phyloP scores from a whole-genome alignment of 2,329 filamentous ascomycete species.

The Diaporthe citriasiana region DNA sequence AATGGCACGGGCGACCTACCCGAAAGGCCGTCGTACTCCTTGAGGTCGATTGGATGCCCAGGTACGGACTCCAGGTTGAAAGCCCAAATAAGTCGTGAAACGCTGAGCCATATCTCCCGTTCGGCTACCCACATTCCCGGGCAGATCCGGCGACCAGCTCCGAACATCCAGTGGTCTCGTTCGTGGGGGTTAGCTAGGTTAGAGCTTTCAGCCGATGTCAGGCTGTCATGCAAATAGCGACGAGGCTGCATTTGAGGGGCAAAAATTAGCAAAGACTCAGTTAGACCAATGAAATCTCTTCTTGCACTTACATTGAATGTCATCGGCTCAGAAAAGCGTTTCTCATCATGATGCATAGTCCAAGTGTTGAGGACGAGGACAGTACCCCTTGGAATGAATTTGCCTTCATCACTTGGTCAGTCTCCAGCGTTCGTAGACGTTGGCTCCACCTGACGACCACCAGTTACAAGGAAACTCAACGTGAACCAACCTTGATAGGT shows the following conservation, averaged over 20 bases:
- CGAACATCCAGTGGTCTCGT: background rate
- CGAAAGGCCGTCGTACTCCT: background rate
- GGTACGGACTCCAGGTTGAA: background rate
- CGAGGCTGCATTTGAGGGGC: background rate
- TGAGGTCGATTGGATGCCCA: background rate
- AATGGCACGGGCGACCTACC: background rate
- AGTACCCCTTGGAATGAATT: background rate
- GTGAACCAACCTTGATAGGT: background rate
- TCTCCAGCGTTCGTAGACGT: background rate
- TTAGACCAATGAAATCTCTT: rapidly evolving
- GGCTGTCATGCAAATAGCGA: background rate
- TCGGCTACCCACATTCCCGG: too few species aligned
- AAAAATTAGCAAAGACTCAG: background rate
- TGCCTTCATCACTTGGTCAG: background rate
- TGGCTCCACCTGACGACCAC: too few species aligned
- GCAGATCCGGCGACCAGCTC: background rate
- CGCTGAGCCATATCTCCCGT: background rate
- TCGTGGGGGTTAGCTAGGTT: background rate
- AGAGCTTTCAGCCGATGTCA: background rate
- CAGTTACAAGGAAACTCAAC: background rate
- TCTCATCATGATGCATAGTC: background rate
- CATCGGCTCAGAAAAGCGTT: background rate
- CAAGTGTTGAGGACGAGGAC: background rate
- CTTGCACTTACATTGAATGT: background rate
- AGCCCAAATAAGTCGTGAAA: background rate